phyloP scores from a whole-genome alignment of 495 filamentous ascomycete species.

The Niebla homalea region DNA sequence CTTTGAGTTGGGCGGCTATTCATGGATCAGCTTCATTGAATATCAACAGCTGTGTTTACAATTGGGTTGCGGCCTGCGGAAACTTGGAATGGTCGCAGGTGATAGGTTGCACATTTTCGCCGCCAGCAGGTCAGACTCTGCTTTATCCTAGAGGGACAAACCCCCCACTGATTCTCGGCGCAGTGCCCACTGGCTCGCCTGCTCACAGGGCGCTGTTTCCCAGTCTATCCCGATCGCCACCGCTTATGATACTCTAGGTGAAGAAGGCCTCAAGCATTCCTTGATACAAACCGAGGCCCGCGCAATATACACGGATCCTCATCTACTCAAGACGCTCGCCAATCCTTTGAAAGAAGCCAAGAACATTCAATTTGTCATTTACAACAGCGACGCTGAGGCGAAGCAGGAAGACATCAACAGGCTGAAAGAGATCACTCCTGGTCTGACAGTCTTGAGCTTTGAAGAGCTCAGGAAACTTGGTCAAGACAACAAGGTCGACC shows the following conservation, averaged over 20 bases:
- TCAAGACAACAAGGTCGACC: slow-evolving; percentile 68
- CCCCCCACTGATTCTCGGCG: not conserved
- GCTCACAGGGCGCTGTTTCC: slow-evolving; percentile 64
- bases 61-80: slow-evolving; percentile 63
- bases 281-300: slow-evolving; percentile 75
- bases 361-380: slow-evolving; percentile 71
- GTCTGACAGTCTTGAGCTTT: slow-evolving; percentile 66
- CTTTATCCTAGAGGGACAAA: not conserved
- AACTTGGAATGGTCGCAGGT: slow-evolving; percentile 60
- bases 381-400: slow-evolving; percentile 66
- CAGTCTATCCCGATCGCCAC: slow-evolving; percentile 94
- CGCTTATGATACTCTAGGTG: slow-evolving; percentile 92
- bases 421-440: slow-evolving; percentile 54
- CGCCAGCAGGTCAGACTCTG: slow-evolving; percentile 49
- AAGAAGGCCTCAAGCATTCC: slow-evolving; percentile 85
- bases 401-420: slow-evolving; percentile 70
- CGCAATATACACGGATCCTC: slow-evolving; percentile 81
- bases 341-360: slow-evolving; percentile 71
- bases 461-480: slow-evolving; percentile 76
- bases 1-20: slow-evolving; percentile 83
- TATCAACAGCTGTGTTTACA: slow-evolving; percentile 66
- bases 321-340: slow-evolving; percentile 64
- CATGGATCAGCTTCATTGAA: slow-evolving; percentile 76
- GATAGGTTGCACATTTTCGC: slow-evolving; percentile 82
- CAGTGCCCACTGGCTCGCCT: slow-evolving; percentile 56